These are phyloP conservation scores for Herpotrichia juniperi DNA, from an alignment of 2,329 filamentous ascomycete species.

Conservation along the genomic window DNA sequence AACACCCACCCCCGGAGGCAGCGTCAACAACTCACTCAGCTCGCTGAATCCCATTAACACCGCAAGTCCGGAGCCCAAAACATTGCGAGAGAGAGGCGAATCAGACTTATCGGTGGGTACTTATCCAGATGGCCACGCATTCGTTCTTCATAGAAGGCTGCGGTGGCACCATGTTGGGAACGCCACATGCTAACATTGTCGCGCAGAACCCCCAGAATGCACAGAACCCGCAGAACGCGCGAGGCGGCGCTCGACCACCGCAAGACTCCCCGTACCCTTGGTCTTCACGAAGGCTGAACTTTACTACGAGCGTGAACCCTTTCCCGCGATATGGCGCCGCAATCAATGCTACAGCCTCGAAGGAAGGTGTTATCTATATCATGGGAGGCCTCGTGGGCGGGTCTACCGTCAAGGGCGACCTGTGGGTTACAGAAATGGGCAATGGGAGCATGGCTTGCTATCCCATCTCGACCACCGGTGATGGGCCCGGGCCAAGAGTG, in stretches of 20 bases:
- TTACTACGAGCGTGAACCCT: slow-evolving; percentile 82
- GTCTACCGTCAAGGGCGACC: slow-evolving; percentile 91
- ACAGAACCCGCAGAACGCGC: slow-evolving; percentile 41
- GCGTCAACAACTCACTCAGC: slow-evolving; percentile 68
- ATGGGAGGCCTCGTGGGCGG: slow-evolving; percentile 98
- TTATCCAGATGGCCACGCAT: neutral
- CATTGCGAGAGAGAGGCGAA: slow-evolving; percentile 62
- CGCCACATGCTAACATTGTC: slow-evolving; percentile 1
- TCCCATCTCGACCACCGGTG: slow-evolving; percentile 86
- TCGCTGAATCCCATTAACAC: slow-evolving; percentile 67
- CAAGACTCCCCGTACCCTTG: slow-evolving; percentile 91
- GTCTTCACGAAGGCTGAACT: slow-evolving; percentile 88
- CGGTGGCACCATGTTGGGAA: neutral
- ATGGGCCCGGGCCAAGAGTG: slow-evolving; percentile 92
- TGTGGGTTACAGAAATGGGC: slow-evolving; percentile 96
- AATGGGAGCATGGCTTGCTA: slow-evolving; percentile 84
- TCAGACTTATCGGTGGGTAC: slow-evolving; percentile 61
- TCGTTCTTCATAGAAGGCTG: neutral
- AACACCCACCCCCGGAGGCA: slow-evolving; percentile 77
- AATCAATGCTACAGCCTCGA: slow-evolving; percentile 89
- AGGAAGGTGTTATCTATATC: slow-evolving; percentile 95
- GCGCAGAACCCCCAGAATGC: slow-evolving; percentile 33
- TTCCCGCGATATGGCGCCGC: slow-evolving; percentile 97
- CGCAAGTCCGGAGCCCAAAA: slow-evolving; percentile 68
- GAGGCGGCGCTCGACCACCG: slow-evolving; percentile 50